Percentiles rank a stretch among this genome's conserved stretches.
phyloP scores from a whole-genome alignment of 208 protist genomes.

The Novymonas esmeraldas region DNA sequence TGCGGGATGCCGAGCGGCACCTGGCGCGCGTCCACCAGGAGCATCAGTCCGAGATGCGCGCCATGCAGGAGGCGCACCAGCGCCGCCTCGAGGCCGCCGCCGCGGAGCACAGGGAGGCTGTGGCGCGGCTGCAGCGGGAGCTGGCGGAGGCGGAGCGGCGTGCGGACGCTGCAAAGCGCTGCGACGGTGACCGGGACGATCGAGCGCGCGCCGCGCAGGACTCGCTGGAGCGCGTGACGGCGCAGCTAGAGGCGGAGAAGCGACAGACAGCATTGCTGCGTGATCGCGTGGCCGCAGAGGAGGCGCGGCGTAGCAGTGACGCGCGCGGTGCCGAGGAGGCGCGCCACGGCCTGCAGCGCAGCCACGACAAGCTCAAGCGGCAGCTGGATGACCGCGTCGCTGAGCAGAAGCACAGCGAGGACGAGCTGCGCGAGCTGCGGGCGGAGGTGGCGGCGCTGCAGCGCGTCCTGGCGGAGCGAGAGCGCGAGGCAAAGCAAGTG shows the following conservation, averaged over 20 bases:
- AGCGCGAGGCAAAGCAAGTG: slow-evolving; percentile 22
- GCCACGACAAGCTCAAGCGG: slow-evolving; percentile 40
- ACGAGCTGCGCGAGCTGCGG: slow-evolving; percentile 66
- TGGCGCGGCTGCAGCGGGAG: slow-evolving; percentile 18
- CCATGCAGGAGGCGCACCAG: slow-evolving; percentile 23
- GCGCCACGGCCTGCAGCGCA: slow-evolving; percentile 25
- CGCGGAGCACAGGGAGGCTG: slow-evolving; percentile 21
- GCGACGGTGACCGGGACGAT: slow-evolving; percentile 12
- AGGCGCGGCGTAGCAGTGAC: slow-evolving; percentile 23
- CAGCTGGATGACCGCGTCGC: slow-evolving; percentile 46
- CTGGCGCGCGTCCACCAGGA: slow-evolving; percentile 16
- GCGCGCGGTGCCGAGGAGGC: slow-evolving; percentile 32
- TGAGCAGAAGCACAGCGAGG: slow-evolving; percentile 53
- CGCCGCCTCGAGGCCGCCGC: slow-evolving; percentile 17
- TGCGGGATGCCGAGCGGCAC: slow-evolving; percentile 25
- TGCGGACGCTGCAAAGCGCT: slow-evolving; percentile 3
- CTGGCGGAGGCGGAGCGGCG: slow-evolving; percentile 21
- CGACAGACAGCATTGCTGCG: slow-evolving; percentile 20
- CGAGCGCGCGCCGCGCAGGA: slow-evolving; percentile 11
- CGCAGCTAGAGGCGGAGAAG: slow-evolving; percentile 20
- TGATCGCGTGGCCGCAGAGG: slow-evolving; percentile 18
- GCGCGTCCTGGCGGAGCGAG: slow-evolving; percentile 46
- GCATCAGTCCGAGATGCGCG: slow-evolving; percentile 21
- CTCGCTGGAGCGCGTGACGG: slow-evolving; percentile 12
- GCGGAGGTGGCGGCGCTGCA: slow-evolving; percentile 61